Percentiles rank a stretch among this genome's conserved stretches.
phyloP scores from a whole-genome alignment of 805 yeast genomes.

The Yarrowia porcina region DNA sequence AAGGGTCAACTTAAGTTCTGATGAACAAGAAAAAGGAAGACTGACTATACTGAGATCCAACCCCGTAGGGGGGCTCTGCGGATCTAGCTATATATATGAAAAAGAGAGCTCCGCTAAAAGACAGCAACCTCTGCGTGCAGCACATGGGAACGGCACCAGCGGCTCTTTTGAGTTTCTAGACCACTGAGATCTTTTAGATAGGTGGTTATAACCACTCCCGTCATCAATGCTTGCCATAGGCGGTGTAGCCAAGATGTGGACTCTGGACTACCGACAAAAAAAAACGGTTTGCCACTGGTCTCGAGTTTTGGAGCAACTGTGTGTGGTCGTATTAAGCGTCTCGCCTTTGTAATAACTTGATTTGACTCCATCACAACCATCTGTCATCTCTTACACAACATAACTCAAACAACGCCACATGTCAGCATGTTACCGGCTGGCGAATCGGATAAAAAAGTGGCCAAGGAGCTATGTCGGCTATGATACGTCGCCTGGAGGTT shows the following conservation, averaged over 20 bases:
- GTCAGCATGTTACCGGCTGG: not conserved
- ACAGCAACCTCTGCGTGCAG: constrained; percentile 10
- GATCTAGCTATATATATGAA: constrained; percentile 6
- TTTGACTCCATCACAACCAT: not conserved
- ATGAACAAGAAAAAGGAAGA: too few relatives aligned
- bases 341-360: not conserved
- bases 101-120: not conserved
- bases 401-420: not conserved
- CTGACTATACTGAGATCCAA: not conserved
- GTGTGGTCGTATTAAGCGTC: not conserved
- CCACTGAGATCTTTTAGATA: constrained; percentile 18
- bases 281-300: not conserved
- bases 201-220: not conserved
- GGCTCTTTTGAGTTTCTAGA: not conserved
- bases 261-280: too few relatives aligned
- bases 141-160: constrained; percentile 20
- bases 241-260: not conserved
- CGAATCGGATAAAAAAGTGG: not conserved
- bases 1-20: not conserved
- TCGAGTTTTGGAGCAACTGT: not conserved
- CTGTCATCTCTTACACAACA: not conserved
- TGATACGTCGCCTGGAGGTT: not conserved
- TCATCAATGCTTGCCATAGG: not conserved
- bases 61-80: not conserved
- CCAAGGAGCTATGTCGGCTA: not conserved